Conservation (phyloP, 2,329 filamentous ascomycete genomes). For the Venturia effusa region DNA sequence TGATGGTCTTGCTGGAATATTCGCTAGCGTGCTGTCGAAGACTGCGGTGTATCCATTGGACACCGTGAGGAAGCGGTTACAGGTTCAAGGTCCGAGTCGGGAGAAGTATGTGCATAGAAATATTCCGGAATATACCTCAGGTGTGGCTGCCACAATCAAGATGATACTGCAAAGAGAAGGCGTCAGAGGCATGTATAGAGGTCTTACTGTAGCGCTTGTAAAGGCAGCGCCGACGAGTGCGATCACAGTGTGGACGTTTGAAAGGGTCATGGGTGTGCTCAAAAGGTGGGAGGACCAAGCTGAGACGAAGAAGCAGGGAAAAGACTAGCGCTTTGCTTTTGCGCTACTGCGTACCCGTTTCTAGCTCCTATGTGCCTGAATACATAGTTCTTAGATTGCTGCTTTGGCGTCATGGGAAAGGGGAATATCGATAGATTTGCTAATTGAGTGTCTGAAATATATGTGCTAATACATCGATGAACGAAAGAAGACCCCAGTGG, state of each 20-base stretch:
- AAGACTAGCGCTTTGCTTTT: not conserved
- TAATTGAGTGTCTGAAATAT: not conserved
- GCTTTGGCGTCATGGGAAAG: not conserved
- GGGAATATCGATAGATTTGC: not conserved
- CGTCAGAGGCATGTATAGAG: conserved; percentile 70
- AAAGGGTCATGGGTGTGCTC: conserved; percentile 57
- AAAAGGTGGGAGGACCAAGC: conserved; percentile 15
- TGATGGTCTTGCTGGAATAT: conserved; percentile 71
- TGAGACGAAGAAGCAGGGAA: not conserved
- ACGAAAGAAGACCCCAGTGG: not conserved
- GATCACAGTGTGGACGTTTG: conserved; percentile 92
- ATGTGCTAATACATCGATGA: not conserved
- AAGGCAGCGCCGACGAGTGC: conserved; percentile 93
- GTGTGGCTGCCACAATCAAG: conserved; percentile 54
- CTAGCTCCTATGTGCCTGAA: not conserved
- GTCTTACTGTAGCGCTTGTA: conserved; percentile 75
- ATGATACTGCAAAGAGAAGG: conserved; percentile 66
- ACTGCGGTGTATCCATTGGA: conserved; percentile 88
- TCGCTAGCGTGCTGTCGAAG: conserved; percentile 74
- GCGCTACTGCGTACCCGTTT: not conserved
- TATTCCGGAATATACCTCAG: conserved; percentile 69
- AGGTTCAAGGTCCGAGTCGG: conserved; percentile 87
- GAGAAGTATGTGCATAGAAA: conserved; percentile 70
- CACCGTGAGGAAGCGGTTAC: conserved; percentile 81
- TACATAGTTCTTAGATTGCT: not conserved